phyloP scores from a whole-genome alignment of 2,329 filamentous ascomycete species.

The Penicillium hordei region DNA sequence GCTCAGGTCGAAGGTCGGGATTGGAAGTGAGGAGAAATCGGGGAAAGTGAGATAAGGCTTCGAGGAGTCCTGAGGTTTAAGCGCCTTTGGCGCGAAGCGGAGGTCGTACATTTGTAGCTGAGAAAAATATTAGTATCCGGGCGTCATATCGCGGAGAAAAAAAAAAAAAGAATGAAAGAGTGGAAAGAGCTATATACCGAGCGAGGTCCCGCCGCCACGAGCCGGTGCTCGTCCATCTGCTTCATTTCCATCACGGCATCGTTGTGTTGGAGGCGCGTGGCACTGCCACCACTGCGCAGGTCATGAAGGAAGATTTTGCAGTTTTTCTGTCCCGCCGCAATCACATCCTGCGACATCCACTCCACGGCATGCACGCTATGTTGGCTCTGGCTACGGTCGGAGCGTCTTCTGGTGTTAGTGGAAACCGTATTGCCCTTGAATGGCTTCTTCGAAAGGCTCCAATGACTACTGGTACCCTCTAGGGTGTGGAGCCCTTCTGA shows the following conservation, averaged over 20 bases:
- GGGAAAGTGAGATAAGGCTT: conserved; percentile 39
- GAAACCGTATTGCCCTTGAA: not conserved
- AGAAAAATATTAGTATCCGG: not conserved
- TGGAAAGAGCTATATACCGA: conserved; percentile 26
- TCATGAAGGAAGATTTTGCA: conserved; percentile 39
- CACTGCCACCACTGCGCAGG: conserved; percentile 34
- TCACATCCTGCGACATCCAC: conserved; percentile 39
- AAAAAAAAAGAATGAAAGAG: not conserved
- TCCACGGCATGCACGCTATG: conserved; percentile 37
- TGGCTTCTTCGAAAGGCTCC: conserved; percentile 31
- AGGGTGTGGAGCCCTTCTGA: conserved; percentile 39
- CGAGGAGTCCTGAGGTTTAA: conserved; percentile 30
- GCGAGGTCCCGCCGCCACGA: conserved; percentile 36
- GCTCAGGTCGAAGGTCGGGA: conserved; percentile 40
- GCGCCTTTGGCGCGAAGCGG: conserved; percentile 33
- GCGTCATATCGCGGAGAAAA: not conserved
- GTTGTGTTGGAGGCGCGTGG: conserved; percentile 36
- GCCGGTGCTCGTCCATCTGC: conserved; percentile 36
- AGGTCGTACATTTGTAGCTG: conserved; percentile 46
- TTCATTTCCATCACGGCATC: conserved; percentile 37
- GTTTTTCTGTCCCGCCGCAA: conserved; percentile 38
- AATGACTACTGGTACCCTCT: conserved; percentile 29
- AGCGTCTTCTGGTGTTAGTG: not conserved
- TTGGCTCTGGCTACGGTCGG: not conserved
- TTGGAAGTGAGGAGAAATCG: conserved; percentile 29